Base-by-base conservation (phyloP, 768 basidiomycete species). In the Phanerochaete carnosa region DNA sequence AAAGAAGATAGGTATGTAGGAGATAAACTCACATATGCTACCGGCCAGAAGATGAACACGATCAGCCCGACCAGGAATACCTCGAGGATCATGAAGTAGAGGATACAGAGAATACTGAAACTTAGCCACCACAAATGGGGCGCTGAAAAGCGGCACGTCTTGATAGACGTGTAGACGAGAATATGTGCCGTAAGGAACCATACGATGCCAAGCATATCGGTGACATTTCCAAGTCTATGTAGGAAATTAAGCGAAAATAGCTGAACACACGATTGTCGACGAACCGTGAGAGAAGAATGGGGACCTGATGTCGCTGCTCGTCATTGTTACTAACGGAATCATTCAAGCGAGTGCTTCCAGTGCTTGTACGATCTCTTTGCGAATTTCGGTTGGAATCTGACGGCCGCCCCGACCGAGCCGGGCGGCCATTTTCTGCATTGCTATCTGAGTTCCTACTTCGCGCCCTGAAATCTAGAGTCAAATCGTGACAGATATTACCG, bases 61-160 rank as follows among this genome's bases (percentile, higher is more conserved):
- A 92, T 76, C 61, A 93, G 76, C 26, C 87, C 90, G 16, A 94
- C 81, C 4, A 93, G 65, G 58, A 93, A 71, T 52, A 94, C 85
- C 72, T 94, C 85, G 45, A 85, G 72, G 30, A 86, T 72, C 79
- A 89, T 85, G 57, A 93, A 66, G 68, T 94, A 94, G 77, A 90
- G 86, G 45, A 90, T 83, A 73, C 88, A 86, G 15, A 94, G 75
- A 65, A 94, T 87, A 35, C 84, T 87, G 70, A 94, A 92, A 23
- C 83, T 84, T 49, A 93, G 82, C 90, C 90, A 94, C 92, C 92
- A 94, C 33, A 94, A 75, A 64, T 92, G 88, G 8, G 92, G 92
- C 13, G 92, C 83, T 0, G 88, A 77, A 59, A 78, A 73, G 22
- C 92, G 87, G 60, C 92, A 94, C 16, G 86, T 83, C 63, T 86